Evolutionary conservation across 176 grass and related monocot species (phyloP).

Genomic region (Rhipidocladum racemiflorum): DNA sequence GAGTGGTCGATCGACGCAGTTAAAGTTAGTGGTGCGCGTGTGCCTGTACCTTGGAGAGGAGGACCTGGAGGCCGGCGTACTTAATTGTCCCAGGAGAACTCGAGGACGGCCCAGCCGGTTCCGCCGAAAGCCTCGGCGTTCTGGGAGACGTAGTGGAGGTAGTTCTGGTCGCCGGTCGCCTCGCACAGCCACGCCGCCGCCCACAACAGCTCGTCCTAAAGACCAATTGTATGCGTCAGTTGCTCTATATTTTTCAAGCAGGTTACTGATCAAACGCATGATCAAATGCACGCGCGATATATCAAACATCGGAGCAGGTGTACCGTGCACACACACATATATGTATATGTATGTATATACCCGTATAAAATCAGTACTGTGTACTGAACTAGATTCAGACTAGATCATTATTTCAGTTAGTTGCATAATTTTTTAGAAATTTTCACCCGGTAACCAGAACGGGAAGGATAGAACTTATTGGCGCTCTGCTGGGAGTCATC

Average conservation of each 20-base stretch:
- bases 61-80: conserved; percentile 84
- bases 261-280: not conserved
- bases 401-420: not conserved
- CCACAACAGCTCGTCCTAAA: conserved; percentile 87
- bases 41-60: conserved; percentile 55
- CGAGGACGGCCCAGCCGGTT: conserved; percentile 64
- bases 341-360: not conserved
- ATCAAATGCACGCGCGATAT: not conserved
- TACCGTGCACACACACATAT: too few relatives aligned
- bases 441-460: conserved; percentile 56
- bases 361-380: not conserved
- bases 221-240: not conserved
- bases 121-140: conserved; percentile 68
- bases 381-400: not conserved
- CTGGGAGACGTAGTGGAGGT: conserved; percentile 61
- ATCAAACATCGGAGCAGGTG: not conserved
- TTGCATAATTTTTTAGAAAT: too few relatives aligned
- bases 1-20: too few relatives aligned
- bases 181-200: conserved; percentile 79
- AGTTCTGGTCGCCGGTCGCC: conserved; percentile 63
- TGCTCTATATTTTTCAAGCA: not conserved
- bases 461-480: conserved; percentile 89
- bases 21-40: too few relatives aligned
- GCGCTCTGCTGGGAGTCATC: conserved; percentile 54
- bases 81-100: conserved; percentile 99